These are phyloP conservation scores for Tolypocladium tropicale DNA, from an alignment of 2,329 filamentous ascomycete genomes.

Conservation along the genomic window DNA sequence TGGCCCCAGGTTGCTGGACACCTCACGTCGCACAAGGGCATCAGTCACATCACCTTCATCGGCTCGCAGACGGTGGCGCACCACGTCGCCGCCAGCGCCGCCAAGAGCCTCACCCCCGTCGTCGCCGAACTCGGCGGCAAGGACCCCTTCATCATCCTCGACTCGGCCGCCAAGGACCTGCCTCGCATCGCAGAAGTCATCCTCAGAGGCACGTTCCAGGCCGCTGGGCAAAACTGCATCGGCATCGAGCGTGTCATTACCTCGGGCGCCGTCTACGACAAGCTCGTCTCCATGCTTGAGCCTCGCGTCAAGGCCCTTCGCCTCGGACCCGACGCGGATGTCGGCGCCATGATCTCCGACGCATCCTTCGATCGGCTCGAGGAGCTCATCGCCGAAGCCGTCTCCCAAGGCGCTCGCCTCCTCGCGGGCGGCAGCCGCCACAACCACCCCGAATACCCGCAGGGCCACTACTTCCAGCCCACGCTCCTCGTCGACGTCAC, in stretches of 20 bases:
- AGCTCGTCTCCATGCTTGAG: constrained; percentile 58
- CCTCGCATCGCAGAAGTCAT: constrained; percentile 69
- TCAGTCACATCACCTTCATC: constrained; percentile 92
- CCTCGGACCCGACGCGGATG: constrained; percentile 67
- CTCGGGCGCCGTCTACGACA: constrained; percentile 63
- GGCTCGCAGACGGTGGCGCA: constrained; percentile 81
- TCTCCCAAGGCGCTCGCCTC: constrained; percentile 67
- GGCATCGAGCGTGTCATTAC: constrained; percentile 90
- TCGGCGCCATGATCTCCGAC: constrained; percentile 84
- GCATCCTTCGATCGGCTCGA: constrained; percentile 69
- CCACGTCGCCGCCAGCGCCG: constrained; percentile 76
- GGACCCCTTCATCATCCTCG: constrained; percentile 81
- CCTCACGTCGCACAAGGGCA: constrained; percentile 73
- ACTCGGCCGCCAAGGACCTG: constrained; percentile 59
- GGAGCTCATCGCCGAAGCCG: constrained; percentile 63
- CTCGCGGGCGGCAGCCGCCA: constrained; percentile 68
- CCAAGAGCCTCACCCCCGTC: constrained; percentile 76
- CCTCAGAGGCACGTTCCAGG: constrained; percentile 89
- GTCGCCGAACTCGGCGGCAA: constrained; percentile 92
- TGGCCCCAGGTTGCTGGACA: constrained; percentile 75
- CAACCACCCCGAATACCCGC: constrained; percentile 60
- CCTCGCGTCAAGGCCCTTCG: constrained; percentile 66
- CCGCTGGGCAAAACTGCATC: constrained; percentile 94
- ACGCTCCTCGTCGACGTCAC: constrained; percentile 89
- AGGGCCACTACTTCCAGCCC: constrained; percentile 85